Base-by-base conservation (phyloP, 768 basidiomycete genomes). In the Atractiella rhizophila region DNA sequence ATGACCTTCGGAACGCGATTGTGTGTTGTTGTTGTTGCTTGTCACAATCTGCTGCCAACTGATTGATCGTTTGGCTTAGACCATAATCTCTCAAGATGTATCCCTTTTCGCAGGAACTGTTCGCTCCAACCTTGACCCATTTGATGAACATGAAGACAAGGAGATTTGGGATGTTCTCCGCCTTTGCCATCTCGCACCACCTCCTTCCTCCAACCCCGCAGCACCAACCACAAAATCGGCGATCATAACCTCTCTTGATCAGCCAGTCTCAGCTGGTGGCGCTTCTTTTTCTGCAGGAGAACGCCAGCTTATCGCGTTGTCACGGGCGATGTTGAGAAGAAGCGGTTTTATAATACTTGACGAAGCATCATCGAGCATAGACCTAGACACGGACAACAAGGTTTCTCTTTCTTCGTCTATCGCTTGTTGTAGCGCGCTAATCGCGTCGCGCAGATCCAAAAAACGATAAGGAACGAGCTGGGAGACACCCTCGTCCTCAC, bases 101-200 rank as follows among this genome's bases (percentile, higher is more conserved):
- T 68, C 73, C 0, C 59, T 80, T 4, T 78, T 78, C 53, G 64
- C n/a, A n/a, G 77, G 76, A 0, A 74, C 73, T 0, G 65, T 80
- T 3, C 63, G 69, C 33, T 72, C 68, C 53, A 78, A 78, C 50
- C 59, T 78, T 18, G 76, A 77, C 50, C 73, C 73, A 4, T 63
- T 73, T 38, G 21, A 20, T 16, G 37, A 39, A 23, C 39, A 53
- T 35, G 31, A 36, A 13, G 56, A 57, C 39, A 30, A 16, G 3
- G 56, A 54, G 4, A 16, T 54, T 6, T 54, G 52, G 51, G 49
- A 55, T 24, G 51, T 51, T 12, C 50, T 57, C 15, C 40, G 33
- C 0, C 44, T 48, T 3, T 45, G 49, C 7, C 45, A 50, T 16
- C 51, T 56, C 52, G 52, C 55, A 5, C 44, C 46, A 12, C 16